Conservation (phyloP, 257 asterid species). For the Galeopsis tetrahit region DNA sequence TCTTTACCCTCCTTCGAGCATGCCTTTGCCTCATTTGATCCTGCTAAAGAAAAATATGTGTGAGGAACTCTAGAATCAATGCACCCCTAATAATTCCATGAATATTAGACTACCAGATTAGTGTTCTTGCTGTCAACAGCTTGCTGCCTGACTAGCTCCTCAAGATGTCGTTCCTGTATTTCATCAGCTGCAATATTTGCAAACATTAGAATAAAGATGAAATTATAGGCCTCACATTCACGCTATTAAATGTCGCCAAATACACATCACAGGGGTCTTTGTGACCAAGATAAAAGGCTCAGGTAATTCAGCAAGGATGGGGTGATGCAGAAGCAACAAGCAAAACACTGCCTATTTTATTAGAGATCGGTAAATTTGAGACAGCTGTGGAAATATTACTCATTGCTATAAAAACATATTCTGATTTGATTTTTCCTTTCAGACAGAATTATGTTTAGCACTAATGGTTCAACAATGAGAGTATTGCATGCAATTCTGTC, state of each 20-base stretch:
- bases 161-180: constrained; percentile 54
- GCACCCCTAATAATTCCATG: constrained; percentile 10
- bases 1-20: constrained; percentile 55
- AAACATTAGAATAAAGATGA: constrained; percentile 14
- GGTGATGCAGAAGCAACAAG: constrained; percentile 1
- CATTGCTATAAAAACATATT: too few relatives aligned
- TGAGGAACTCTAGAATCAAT: constrained; percentile 27
- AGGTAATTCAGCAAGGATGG: constrained; percentile 10
- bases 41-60: constrained; percentile 37
- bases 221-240: constrained; percentile 22
- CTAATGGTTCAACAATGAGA: too few relatives aligned
- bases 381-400: too few relatives aligned
- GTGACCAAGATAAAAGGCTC: neutral
- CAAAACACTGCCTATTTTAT: neutral
- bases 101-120: constrained; percentile 52
- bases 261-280: constrained; percentile 23
- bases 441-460: too few relatives aligned
- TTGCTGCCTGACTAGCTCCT: constrained; percentile 53
- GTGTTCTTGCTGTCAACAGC: constrained; percentile 50
- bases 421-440: too few relatives aligned
- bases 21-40: constrained; percentile 45
- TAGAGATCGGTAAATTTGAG: too few relatives aligned
- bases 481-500: too few relatives aligned
- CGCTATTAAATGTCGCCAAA: constrained; percentile 13
- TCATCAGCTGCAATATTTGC: constrained; percentile 63